Evolutionary conservation across 73 alveolate genomes (phyloP).

Genomic region (Tetrahymena malaccensis): DNA sequence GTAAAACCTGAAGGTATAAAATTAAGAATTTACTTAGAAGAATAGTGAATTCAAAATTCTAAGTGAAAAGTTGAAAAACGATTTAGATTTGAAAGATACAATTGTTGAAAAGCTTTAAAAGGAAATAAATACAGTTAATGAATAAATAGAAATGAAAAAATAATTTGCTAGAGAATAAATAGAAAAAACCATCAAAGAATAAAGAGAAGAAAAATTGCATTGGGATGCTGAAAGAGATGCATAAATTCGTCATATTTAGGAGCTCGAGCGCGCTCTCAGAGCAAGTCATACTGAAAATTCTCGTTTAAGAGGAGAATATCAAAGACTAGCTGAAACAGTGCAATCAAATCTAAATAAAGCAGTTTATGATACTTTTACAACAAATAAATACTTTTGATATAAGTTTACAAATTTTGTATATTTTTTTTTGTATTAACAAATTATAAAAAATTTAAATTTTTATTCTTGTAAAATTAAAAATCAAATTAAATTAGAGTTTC

Average conservation of each 20-base stretch:
- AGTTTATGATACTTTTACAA: slow-evolving; percentile 24
- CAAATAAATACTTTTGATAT: slow-evolving; percentile 29
- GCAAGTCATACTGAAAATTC: slow-evolving; percentile 29
- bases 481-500: too few species aligned
- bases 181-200: slow-evolving; percentile 4
- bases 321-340: slow-evolving; percentile 25
- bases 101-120: slow-evolving; percentile 29
- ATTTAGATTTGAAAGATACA: slow-evolving; percentile 18
- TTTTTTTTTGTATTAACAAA: not conserved
- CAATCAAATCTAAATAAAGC: slow-evolving; percentile 35
- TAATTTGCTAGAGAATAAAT: slow-evolving; percentile 13
- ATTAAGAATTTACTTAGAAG: slow-evolving; percentile 20
- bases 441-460: too few species aligned
- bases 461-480: too few species aligned
- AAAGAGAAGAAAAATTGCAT: slow-evolving; percentile 2
- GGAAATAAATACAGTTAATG: slow-evolving; percentile 25
- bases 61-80: slow-evolving; percentile 17
- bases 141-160: slow-evolving; percentile 28
- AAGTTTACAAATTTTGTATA: not conserved
- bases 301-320: slow-evolving; percentile 26
- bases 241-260: slow-evolving; percentile 1
- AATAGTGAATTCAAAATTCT: slow-evolving; percentile 5
- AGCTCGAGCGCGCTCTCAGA: slow-evolving; percentile 17
- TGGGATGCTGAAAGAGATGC: slow-evolving; percentile 44
- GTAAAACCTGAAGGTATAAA: slow-evolving; percentile 21